A percentile compares a stretch with the other conserved stretches of the same genome.
phyloP scores from a whole-genome alignment of 306 rosid genomes.

The Citrullus mucosospermus region DNA sequence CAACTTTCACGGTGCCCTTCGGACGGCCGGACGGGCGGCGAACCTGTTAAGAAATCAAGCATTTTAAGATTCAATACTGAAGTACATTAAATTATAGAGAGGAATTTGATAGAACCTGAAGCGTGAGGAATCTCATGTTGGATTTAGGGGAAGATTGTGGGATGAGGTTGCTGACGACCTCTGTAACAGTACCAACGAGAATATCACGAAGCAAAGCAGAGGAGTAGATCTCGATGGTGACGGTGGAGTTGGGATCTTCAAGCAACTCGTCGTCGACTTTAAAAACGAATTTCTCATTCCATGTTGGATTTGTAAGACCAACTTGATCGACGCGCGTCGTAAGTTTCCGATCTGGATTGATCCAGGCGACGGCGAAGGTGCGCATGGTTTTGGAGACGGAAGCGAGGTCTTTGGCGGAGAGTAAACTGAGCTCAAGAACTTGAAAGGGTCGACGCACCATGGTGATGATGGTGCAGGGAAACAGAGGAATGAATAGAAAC shows the following conservation, averaged over 20 bases:
- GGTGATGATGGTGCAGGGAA: not conserved
- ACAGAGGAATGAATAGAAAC: no score
- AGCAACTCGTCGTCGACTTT: conserved; percentile 40
- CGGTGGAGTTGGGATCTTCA: conserved; percentile 15
- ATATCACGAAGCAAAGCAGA: conserved; percentile 36
- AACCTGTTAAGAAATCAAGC: conserved; percentile 4
- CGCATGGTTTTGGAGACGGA: conserved; percentile 29
- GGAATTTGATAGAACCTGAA: conserved; percentile 30
- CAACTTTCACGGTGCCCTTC: conserved; percentile 55
- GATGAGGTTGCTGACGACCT: conserved; percentile 28
- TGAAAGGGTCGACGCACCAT: conserved; percentile 15
- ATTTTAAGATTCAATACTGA: not conserved
- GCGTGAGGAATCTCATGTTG: conserved; percentile 32
- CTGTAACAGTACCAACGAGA: conserved; percentile 43
- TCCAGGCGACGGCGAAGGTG: conserved; percentile 67
- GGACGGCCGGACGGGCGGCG: conserved; percentile 71
- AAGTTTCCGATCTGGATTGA: conserved; percentile 42
- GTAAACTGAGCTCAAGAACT: conserved; percentile 52
- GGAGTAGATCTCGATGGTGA: conserved; percentile 48
- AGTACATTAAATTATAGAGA: not conserved
- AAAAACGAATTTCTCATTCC: conserved; percentile 81
- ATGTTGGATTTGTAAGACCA: conserved; percentile 48
- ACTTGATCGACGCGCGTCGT: conserved; percentile 31
- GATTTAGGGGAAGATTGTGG: conserved; percentile 10
- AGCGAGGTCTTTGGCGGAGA: conserved; percentile 50